Base-by-base conservation (phyloP, 305 asterid species). In the Fraxinus dipetala region DNA sequence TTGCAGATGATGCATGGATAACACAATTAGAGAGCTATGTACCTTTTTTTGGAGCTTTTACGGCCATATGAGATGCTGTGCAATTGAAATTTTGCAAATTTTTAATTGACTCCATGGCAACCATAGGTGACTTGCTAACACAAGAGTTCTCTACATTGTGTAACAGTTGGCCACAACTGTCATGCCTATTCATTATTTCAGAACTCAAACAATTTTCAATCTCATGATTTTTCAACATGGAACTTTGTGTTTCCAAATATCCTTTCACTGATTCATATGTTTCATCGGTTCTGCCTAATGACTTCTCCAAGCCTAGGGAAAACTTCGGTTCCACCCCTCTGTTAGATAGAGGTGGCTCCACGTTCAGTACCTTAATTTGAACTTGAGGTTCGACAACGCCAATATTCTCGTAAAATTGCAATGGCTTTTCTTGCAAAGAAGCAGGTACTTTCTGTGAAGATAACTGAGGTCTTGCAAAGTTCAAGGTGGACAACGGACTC, bases 381-480 rank as follows among this genome's bases (percentile, higher is more conserved):
- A 88, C 82, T 78, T 87, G 92, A 78, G 84, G 82, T 74, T 79
- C 63, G 78, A 80, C 77, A 63, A 75, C 77, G 84, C 79, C 84
- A 84, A 78, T 75, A 70, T 88, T 86, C 84, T 85, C 87, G 56
- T 83, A 88, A 77, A 83, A 85, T 54, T 78, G 87, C 65, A 79
- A 86, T 51, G 86, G 90, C 80, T 85, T 92, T 81, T 87, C 94
- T 30, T 75, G 85, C 72, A 86, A 73, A 82, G 90, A 87, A 74
- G 86, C 85, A 34, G 92, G 43, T 76, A 77, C 83, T 30, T 24
- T 69, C 74, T 81, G 83, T 11, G 86, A 74, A 77, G 87, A 81
- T 84, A 85, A 85, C 79, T 84, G 91, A 81, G 89, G 84, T 54
- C 86, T 87, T 85, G 86, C 88, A 80, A 88, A 80, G 87, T 90